phyloP scores from a whole-genome alignment of 345 rosid genomes.

The Gossypium herbaceum region DNA sequence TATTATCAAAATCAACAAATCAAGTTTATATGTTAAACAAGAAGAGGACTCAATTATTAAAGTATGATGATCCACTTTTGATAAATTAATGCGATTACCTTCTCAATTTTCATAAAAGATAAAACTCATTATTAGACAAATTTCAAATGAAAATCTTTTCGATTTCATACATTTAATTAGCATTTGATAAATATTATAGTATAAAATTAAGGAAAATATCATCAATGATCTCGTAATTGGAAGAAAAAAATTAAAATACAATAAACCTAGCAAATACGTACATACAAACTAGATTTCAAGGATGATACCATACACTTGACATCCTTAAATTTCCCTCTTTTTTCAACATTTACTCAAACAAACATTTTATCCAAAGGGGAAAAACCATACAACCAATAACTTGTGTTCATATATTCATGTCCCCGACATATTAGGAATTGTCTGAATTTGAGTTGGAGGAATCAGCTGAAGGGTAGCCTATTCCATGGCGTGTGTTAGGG shows the following conservation, averaged over 20 bases:
- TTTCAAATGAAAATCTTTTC: no score
- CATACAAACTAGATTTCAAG: neutral
- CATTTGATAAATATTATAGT: neutral
- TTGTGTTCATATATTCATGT: neutral
- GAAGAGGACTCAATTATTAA: no score
- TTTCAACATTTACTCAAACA: neutral
- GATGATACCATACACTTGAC: neutral
- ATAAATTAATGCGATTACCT: no score
- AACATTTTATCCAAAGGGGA: neutral
- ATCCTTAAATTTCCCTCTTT: neutral
- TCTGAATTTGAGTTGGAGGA: neutral
- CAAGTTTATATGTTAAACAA: no score
- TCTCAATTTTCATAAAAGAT: no score
- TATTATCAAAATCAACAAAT: no score
- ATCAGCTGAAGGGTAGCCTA: conserved; percentile 61
- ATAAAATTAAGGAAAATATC: neutral
- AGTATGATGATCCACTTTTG: no score
- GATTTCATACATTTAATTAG: neutral
- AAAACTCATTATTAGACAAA: no score
- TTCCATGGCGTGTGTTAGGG: conserved; percentile 72
- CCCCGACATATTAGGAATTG: neutral
- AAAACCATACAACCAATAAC: neutral
- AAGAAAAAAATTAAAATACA: neutral
- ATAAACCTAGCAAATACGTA: no score
- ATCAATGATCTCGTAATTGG: neutral